These are phyloP conservation scores for Phyllosticta citriasiana DNA, from an alignment of 2,329 filamentous ascomycete genomes.

Conservation along the genomic window DNA sequence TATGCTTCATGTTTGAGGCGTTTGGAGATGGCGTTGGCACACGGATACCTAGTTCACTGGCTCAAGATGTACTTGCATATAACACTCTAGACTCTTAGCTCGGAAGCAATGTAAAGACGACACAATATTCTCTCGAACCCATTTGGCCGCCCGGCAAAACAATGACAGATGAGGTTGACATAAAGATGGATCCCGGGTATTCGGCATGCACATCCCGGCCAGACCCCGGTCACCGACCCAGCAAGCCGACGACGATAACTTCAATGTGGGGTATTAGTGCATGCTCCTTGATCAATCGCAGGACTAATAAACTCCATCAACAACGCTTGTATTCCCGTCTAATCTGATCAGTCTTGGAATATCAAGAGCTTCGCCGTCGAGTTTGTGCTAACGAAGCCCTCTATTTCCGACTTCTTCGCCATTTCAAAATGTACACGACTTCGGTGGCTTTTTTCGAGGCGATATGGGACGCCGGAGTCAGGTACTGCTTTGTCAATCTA, in stretches of 20 bases:
- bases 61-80: not conserved
- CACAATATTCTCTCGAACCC: not conserved
- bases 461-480: conserved; percentile 51
- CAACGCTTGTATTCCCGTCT: not conserved
- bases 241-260: not conserved
- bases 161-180: not conserved
- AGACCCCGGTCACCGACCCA: not conserved
- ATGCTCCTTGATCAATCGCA: not conserved
- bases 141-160: not conserved
- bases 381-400: not conserved
- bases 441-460: conserved; percentile 78
- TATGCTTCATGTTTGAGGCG: not conserved
- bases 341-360: not conserved
- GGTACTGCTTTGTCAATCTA: conserved; percentile 52
- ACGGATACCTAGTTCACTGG: not conserved
- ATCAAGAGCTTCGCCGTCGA: not conserved
- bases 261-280: not conserved
- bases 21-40: not conserved
- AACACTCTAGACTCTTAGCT: not conserved
- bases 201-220: not conserved
- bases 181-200: not conserved
- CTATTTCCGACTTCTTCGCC: not conserved
- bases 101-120: not conserved
- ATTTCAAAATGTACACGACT: conserved; percentile 48
- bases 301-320: not conserved